Conservation (phyloP, 352 stramenopile genomes). For the Pythium grandisporangium region DNA sequence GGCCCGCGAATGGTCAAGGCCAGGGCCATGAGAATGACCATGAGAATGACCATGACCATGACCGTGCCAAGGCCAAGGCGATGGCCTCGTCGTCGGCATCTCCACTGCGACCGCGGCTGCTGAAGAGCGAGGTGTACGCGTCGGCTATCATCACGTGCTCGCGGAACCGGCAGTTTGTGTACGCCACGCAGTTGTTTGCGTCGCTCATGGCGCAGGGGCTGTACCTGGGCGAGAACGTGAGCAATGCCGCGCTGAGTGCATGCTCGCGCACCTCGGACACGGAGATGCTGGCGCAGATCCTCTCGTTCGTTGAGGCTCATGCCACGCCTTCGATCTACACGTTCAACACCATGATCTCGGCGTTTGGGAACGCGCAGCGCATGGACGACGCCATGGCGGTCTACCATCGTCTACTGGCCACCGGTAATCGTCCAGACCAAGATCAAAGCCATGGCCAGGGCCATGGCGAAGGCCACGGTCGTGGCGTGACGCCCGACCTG, state of each 20-base stretch:
- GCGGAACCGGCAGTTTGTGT: constrained; percentile 56
- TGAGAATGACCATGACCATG: too few species aligned
- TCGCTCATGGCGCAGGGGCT: constrained; percentile 58
- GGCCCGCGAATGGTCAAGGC: too few species aligned
- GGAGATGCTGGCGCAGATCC: constrained; percentile 47
- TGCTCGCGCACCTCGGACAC: constrained; percentile 56
- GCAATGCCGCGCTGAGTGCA: constrained; percentile 56
- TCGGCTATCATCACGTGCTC: constrained; percentile 72
- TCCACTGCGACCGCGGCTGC: too few species aligned
- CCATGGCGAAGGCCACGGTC: too few species aligned
- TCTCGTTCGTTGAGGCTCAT: constrained; percentile 48
- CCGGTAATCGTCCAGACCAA: constrained; percentile 21
- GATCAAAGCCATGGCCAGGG: too few species aligned
- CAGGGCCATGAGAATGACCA: too few species aligned
- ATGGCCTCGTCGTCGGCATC: too few species aligned
- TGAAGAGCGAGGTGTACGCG: constrained; percentile 60
- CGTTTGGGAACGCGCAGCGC: constrained; percentile 54
- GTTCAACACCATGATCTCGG: constrained; percentile 80
- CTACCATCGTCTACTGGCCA: constrained; percentile 30
- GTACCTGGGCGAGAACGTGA: constrained; percentile 63
- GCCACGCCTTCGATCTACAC: constrained; percentile 56
- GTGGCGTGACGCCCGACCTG: too few species aligned
- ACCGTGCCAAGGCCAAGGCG: too few species aligned
- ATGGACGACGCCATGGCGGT: constrained; percentile 55
- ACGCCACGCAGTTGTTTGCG: constrained; percentile 46